Conservation (phyloP, 2,329 filamentous ascomycete species). For the Diaporthe capsici region DNA sequence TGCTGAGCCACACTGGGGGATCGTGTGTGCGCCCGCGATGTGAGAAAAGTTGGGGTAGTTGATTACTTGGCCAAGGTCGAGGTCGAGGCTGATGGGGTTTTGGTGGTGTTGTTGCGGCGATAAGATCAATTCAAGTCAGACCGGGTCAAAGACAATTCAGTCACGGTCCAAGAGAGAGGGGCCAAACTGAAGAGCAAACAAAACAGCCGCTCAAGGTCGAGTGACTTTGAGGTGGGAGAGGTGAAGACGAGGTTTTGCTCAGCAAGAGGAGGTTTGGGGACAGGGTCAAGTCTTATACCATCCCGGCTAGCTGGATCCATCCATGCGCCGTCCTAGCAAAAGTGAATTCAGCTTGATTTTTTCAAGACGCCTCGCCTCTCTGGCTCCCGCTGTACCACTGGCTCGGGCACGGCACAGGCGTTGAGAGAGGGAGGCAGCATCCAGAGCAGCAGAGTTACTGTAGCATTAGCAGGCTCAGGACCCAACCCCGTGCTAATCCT, state of each 20-base stretch:
- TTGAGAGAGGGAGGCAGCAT: not conserved
- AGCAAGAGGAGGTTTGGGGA: not conserved
- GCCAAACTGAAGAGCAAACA: not conserved
- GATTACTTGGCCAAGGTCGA: not conserved
- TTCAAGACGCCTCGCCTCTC: not conserved
- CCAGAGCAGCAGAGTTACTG: not conserved
- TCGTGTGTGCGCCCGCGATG: not conserved
- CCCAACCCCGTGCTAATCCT: slow-evolving; percentile 3
- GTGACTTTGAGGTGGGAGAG: not conserved
- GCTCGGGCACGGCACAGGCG: slow-evolving; percentile 7
- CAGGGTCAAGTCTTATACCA: slow-evolving; percentile 21
- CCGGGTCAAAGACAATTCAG: not conserved
- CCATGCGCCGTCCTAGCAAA: not conserved
- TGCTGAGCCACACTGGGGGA: not conserved
- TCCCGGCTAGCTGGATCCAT: slow-evolving; percentile 27
- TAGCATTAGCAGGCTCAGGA: not conserved
- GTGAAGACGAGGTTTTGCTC: not conserved
- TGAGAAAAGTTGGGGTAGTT: not conserved
- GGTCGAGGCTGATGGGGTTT: not conserved
- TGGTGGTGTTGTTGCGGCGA: not conserved
- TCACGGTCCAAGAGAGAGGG: not conserved
- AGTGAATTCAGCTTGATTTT: not conserved
- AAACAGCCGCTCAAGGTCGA: not conserved
- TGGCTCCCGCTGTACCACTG: slow-evolving; percentile 6
- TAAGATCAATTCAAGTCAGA: not conserved